Evolutionary conservation across 768 basidiomycete genomes (phyloP).

Genomic region (Daedaleopsis sinensis): DNA sequence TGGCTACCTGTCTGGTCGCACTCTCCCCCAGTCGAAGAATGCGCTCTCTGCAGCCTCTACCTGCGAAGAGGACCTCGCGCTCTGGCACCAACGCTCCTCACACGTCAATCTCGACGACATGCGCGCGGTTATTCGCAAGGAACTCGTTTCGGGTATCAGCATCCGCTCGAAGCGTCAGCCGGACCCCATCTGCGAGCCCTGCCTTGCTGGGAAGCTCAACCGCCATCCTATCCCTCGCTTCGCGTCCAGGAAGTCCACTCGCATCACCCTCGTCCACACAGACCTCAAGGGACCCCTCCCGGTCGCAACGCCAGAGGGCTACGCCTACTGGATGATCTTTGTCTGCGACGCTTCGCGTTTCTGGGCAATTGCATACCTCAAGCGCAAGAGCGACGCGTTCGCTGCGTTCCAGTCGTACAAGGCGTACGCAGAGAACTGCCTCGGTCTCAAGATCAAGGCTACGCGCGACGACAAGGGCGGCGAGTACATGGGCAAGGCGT

Average conservation of each 20-base stretch:
- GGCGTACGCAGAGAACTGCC: not conserved
- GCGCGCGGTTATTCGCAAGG: slow-evolving; percentile 11
- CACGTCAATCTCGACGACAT: slow-evolving; percentile 32
- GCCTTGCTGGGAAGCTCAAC: slow-evolving; percentile 33
- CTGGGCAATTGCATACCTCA: slow-evolving; percentile 4
- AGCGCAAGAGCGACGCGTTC: too few species aligned
- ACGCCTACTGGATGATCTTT: slow-evolving; percentile 14
- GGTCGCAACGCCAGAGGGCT: slow-evolving; percentile 5
- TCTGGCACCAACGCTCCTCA: slow-evolving; percentile 30
- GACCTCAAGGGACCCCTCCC: slow-evolving; percentile 13
- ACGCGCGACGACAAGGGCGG: too few species aligned
- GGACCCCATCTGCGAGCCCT: slow-evolving; percentile 38
- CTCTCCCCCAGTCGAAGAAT: slow-evolving; percentile 6
- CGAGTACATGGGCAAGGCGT: slow-evolving; percentile 26
- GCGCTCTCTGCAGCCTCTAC: slow-evolving; percentile 21
- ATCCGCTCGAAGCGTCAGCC: slow-evolving; percentile 22
- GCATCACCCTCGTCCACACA: not conserved
- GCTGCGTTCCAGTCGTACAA: slow-evolving; percentile 23
- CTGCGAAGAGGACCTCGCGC: slow-evolving; percentile 24
- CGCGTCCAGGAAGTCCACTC: slow-evolving; percentile 5
- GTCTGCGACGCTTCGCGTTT: too few species aligned
- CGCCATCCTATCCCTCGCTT: slow-evolving; percentile 15
- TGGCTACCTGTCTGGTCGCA: slow-evolving; percentile 28
- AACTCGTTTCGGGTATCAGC: slow-evolving; percentile 28
- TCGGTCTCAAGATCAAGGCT: too few species aligned